phyloP scores from a whole-genome alignment of 352 stramenopile genomes.

The Phytopythium kandeliae region DNA sequence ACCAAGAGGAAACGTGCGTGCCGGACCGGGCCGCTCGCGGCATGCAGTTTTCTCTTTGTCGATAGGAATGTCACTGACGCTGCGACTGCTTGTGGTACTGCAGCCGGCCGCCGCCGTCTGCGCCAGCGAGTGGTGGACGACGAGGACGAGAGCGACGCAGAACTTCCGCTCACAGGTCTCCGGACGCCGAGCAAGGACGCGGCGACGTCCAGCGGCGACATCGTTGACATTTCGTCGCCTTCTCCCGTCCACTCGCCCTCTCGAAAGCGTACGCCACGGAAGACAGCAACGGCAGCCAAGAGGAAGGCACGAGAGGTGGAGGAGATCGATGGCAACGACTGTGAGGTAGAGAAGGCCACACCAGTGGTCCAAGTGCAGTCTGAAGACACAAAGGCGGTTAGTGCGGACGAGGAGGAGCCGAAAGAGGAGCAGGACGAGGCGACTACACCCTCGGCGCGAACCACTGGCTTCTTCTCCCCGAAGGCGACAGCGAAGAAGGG shows the following conservation, averaged over 20 bases:
- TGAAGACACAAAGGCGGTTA: not conserved
- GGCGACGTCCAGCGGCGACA: slow-evolving; percentile 14
- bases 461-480: slow-evolving; percentile 27
- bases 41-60: too few relatives aligned
- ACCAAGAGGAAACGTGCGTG: slow-evolving; percentile 37
- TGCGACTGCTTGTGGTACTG: slow-evolving; percentile 1
- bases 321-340: slow-evolving; percentile 7
- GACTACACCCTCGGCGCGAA: slow-evolving; percentile 8
- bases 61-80: not conserved
- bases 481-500: not conserved
- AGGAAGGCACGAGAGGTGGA: too few relatives aligned
- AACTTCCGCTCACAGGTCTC: slow-evolving; percentile 17
- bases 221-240: slow-evolving; percentile 32
- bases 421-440: slow-evolving; percentile 11
- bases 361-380: not conserved
- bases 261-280: slow-evolving; percentile 2
- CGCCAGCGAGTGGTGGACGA: slow-evolving; percentile 55
- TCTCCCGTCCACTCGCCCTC: not conserved
- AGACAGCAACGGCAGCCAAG: slow-evolving; percentile 8
- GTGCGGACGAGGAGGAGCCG: slow-evolving; percentile 6
- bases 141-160: slow-evolving; percentile 41
- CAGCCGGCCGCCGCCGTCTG: slow-evolving; percentile 51
- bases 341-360: not conserved
- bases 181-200: slow-evolving; percentile 10
- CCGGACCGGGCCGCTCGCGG: too few relatives aligned